Base-by-base conservation (phyloP, 2,329 filamentous ascomycete genomes). In the Exophiala alcalophila region DNA sequence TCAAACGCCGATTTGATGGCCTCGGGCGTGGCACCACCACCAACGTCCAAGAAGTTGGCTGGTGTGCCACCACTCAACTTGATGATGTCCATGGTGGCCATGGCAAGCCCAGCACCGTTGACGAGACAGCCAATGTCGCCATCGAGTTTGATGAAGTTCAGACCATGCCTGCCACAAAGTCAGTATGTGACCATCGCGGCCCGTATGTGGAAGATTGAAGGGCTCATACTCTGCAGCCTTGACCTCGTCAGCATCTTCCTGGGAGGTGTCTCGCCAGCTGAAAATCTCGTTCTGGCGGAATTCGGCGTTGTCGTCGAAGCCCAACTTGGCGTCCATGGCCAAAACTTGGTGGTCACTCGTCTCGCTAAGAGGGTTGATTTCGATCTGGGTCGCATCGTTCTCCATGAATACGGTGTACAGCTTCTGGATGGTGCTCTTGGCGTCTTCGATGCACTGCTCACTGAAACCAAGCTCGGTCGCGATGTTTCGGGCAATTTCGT, bases 11-110 rank as follows among this genome's bases (percentile, higher is more conserved):
- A 85, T 76, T 89, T 87, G 73, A 98, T 98, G 60, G 92, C 92
- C 57, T 90, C 84, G 23, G 92, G 90, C 49, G 92, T 98, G 57
- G 92, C 92, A 76, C 92, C 92, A 67, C 92, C 92, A 64, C 92
- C 92, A 58, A 98, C 92, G 67, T 98, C 92, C 59, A 98, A 78
- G 83, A 98, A 98, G 81, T 98, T 98, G 60, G 92, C 92, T 52
- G 92, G 92, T 64, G 81, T 76, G 54, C 92, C 92, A 59, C 92
- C 92, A 73, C 97, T 98, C 53, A 98, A 81, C 82, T 98, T 97
- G 80, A 98, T 98, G 70, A 98, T 97, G 71, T 98, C 92, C 92
- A 98, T 98, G 67, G 92, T 98, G 53, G 92, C 92, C 92, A 98
- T 98, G 72, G 92, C 92, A 57, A 98, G 85, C 74, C 92, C 92